Percentiles rank a stretch among this genome's conserved stretches.
Evolutionary conservation across 2,329 filamentous ascomycete genomes (phyloP).

Genomic region (Claviceps sorghi): DNA sequence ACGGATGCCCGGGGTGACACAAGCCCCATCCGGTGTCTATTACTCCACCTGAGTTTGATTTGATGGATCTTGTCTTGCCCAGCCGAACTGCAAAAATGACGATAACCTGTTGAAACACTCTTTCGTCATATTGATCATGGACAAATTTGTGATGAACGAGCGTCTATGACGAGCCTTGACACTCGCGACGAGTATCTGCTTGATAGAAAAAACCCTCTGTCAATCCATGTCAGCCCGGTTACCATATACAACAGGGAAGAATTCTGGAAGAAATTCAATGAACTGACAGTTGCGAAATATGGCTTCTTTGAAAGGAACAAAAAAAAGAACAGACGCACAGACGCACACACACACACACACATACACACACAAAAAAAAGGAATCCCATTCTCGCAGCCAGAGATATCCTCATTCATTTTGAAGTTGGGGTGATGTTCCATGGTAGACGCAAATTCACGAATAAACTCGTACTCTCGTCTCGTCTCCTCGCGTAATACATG

Average conservation of each 20-base stretch:
- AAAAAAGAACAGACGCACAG: background rate
- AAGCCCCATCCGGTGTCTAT: conserved; percentile 8
- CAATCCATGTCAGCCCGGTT: background rate
- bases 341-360: background rate
- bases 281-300: background rate
- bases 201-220: background rate
- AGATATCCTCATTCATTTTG: too few relatives aligned
- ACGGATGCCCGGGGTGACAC: conserved; percentile 5
- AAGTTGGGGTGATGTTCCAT: background rate
- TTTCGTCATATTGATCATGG: background rate
- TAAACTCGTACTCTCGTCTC: background rate
- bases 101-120: background rate
- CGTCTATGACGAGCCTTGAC: background rate
- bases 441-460: background rate
- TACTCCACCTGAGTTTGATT: conserved; percentile 9
- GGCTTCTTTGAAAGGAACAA: background rate
- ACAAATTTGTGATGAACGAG: background rate
- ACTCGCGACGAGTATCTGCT: background rate
- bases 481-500: background rate
- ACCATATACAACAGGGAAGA: background rate
- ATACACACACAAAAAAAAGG: background rate
- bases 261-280: background rate
- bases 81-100: background rate
- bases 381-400: background rate
- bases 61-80: conserved; percentile 1